A percentile compares a stretch with the other conserved stretches of the same genome.
These are phyloP conservation scores for Xylaria sp. DNA, from an alignment of 2,329 filamentous ascomycete genomes.

Conservation along the genomic window DNA sequence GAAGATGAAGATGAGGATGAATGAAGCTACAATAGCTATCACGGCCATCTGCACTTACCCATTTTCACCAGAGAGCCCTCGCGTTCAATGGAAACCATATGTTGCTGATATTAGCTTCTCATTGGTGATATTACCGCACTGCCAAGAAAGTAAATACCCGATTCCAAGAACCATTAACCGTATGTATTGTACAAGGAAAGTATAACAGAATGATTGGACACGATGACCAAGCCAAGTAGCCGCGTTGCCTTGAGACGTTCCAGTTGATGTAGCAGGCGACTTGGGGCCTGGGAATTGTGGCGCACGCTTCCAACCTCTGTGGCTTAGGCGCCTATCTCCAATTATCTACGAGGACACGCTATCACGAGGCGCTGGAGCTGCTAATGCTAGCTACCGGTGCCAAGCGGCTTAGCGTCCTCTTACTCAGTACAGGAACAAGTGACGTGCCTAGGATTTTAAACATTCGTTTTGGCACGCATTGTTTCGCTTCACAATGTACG, in stretches of 20 bases:
- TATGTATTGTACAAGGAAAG: background rate
- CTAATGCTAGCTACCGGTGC: no score
- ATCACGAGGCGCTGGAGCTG: background rate
- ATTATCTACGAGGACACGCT: background rate
- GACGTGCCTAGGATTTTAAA: no score
- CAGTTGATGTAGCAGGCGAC: background rate
- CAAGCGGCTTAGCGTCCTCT: no score
- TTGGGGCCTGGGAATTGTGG: background rate
- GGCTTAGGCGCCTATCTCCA: slow-evolving; percentile 4
- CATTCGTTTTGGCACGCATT: no score
- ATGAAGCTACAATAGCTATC: background rate
- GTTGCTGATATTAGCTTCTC: background rate
- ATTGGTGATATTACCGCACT: slow-evolving; percentile 5
- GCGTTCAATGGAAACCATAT: background rate
- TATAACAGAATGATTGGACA: background rate
- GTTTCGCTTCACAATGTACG: no score
- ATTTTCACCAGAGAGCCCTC: slow-evolving; percentile 18
- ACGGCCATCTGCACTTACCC: slow-evolving; percentile 9
- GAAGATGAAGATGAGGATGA: no score
- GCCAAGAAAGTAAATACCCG: background rate
- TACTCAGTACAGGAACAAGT: no score
- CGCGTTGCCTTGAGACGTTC: background rate
- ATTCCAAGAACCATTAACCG: background rate
- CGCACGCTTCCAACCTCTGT: slow-evolving; percentile 1
- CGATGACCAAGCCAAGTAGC: background rate